Conservation (phyloP, 257 asterid species). For the Solanum pennellii region DNA sequence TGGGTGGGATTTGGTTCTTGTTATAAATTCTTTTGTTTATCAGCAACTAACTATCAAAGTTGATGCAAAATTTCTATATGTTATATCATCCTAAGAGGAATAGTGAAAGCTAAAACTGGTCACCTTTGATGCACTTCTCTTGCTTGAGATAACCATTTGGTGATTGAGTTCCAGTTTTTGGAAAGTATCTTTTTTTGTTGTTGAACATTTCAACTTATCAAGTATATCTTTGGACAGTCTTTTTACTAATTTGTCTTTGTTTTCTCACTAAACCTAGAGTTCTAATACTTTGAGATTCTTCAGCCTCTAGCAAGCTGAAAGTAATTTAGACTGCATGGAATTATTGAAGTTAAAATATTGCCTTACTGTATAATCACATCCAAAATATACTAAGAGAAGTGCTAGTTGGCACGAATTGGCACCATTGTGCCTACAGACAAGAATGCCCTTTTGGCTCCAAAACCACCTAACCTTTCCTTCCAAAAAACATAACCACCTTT, state of each 20-base stretch:
- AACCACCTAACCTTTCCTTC: background rate
- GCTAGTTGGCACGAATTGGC: background rate
- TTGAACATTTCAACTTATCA: background rate
- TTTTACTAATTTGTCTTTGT: background rate
- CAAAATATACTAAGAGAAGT: background rate
- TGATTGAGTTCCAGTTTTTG: background rate
- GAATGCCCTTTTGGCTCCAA: background rate
- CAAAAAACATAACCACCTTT: background rate
- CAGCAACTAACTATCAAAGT: background rate
- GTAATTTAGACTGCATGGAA: background rate
- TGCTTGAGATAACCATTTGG: background rate
- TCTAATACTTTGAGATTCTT: background rate
- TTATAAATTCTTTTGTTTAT: background rate
- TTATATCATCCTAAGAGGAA: background rate
- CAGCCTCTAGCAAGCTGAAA: background rate
- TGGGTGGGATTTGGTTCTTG: background rate
- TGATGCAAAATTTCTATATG: background rate
- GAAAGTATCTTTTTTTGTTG: background rate
- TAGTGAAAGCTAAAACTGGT: background rate
- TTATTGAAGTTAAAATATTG: background rate
- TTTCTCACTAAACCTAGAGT: background rate
- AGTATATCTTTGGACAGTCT: background rate
- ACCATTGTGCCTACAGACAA: background rate
- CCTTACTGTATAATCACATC: background rate
- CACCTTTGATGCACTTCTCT: background rate